Conservation (phyloP, 352 stramenopile species). For the Globisporangium cylindrosporum region DNA sequence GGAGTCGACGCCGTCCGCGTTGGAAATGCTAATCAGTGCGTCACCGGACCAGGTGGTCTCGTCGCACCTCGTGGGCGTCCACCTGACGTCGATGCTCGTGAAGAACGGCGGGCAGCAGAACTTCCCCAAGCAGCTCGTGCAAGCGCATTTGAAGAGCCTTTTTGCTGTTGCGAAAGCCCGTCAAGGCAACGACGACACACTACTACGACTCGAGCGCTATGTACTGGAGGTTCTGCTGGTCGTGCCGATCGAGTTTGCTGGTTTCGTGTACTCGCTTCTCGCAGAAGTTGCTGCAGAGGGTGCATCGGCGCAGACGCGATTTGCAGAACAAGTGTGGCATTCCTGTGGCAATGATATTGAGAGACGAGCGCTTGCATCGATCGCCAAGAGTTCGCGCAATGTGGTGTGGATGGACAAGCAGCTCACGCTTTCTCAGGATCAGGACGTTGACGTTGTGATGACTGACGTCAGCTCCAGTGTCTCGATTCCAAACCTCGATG, state of each 20-base stretch:
- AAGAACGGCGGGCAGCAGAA: conserved; percentile 46
- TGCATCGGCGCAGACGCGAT: conserved; percentile 12
- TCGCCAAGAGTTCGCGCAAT: conserved; percentile 17
- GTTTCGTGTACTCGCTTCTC: conserved; percentile 44
- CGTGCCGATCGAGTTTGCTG: conserved; percentile 50
- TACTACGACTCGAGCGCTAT: conserved; percentile 23
- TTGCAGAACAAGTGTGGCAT: conserved; percentile 33
- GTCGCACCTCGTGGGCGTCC: conserved; percentile 35
- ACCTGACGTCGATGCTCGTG: conserved; percentile 64
- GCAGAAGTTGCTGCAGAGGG: conserved; percentile 18
- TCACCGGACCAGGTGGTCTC: neutral
- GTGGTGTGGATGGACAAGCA: conserved; percentile 6
- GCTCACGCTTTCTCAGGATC: neutral
- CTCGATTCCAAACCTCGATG: neutral
- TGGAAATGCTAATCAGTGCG: conserved; percentile 26
- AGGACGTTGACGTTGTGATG: neutral
- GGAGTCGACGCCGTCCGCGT: conserved; percentile 45
- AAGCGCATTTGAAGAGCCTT: conserved; percentile 55
- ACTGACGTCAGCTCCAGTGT: neutral
- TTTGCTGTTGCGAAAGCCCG: conserved; percentile 12
- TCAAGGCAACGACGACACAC: neutral
- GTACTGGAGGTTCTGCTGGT: conserved; percentile 53
- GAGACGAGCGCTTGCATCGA: conserved; percentile 24
- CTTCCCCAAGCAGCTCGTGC: conserved; percentile 65
- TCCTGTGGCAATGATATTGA: conserved; percentile 33